Evolutionary conservation across 768 basidiomycete species (phyloP).

Genomic region (Tricholoma hemisulphureum): DNA sequence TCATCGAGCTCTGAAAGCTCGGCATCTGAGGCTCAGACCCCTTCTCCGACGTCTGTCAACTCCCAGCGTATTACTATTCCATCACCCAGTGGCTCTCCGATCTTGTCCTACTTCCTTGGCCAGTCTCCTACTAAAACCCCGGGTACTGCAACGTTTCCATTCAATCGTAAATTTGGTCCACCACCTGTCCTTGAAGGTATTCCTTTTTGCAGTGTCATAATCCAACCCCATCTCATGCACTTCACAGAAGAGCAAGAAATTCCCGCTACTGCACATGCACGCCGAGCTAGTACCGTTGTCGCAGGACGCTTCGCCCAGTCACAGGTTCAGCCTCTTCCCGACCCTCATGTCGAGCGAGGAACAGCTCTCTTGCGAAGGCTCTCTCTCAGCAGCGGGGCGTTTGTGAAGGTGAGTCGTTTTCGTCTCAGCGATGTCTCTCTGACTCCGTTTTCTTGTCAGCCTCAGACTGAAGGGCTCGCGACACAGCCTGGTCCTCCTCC

Average conservation of each 20-base stretch:
- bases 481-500: constrained; percentile 50
- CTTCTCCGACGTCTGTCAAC: constrained; percentile 41
- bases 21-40: constrained; percentile 51
- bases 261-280: constrained; percentile 46
- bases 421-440: constrained; percentile 6
- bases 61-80: constrained; percentile 44
- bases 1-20: constrained; percentile 51
- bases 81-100: constrained; percentile 66
- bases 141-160: constrained; percentile 54
- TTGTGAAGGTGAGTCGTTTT: constrained; percentile 51
- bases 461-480: constrained; percentile 27
- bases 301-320: constrained; percentile 53
- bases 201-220: constrained; percentile 4
- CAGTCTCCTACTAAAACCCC: constrained; percentile 58
- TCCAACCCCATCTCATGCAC: constrained; percentile 6
- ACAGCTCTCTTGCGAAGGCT: constrained; percentile 72
- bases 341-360: constrained; percentile 60
- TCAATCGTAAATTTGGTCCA: constrained; percentile 54
- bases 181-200: constrained; percentile 64
- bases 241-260: constrained; percentile 41
- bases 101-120: constrained; percentile 65
- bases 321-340: constrained; percentile 39
- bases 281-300: constrained; percentile 60
- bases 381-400: constrained; percentile 58
- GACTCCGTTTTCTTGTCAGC: constrained; percentile 19